Evolutionary conservation across 331 rosid species (phyloP).

Genomic region (Telfairia occidentalis): DNA sequence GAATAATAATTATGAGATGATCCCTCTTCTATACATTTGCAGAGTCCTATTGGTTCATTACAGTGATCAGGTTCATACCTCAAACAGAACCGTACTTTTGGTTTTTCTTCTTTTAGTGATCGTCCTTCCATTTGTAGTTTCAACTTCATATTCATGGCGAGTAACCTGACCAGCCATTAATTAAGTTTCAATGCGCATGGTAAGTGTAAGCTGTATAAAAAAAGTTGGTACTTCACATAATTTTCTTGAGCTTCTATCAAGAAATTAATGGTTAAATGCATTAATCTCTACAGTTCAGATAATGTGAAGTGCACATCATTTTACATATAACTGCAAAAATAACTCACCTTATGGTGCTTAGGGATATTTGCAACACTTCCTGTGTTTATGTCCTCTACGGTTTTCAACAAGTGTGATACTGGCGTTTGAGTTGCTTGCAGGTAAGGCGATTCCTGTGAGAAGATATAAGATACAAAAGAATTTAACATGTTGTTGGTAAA

Average conservation of each 20-base stretch:
- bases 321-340: slow-evolving; percentile 4
- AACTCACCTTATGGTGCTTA: slow-evolving; percentile 56
- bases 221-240: not conserved
- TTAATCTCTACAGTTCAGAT: not conserved
- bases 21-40: not conserved
- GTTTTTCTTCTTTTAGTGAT: slow-evolving; percentile 78
- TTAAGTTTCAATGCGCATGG: slow-evolving; percentile 12
- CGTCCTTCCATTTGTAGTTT: slow-evolving; percentile 89
- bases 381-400: slow-evolving; percentile 47
- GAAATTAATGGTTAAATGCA: not conserved
- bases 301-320: not conserved
- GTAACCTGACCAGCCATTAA: slow-evolving; percentile 55
- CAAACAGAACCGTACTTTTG: slow-evolving; percentile 83
- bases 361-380: slow-evolving; percentile 60
- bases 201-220: slow-evolving; percentile 1
- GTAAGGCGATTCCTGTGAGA: slow-evolving; percentile 48
- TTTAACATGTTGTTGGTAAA: slow-evolving; percentile 1
- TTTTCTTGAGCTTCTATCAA: not conserved
- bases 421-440: slow-evolving; percentile 55
- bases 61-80: slow-evolving; percentile 43
- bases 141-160: slow-evolving; percentile 85
- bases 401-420: slow-evolving; percentile 58
- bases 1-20: not conserved
- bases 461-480: slow-evolving; percentile 15
- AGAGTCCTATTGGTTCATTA: not conserved